Base-by-base conservation (phyloP, 2,329 filamentous ascomycete species). In the Capronia americana region DNA sequence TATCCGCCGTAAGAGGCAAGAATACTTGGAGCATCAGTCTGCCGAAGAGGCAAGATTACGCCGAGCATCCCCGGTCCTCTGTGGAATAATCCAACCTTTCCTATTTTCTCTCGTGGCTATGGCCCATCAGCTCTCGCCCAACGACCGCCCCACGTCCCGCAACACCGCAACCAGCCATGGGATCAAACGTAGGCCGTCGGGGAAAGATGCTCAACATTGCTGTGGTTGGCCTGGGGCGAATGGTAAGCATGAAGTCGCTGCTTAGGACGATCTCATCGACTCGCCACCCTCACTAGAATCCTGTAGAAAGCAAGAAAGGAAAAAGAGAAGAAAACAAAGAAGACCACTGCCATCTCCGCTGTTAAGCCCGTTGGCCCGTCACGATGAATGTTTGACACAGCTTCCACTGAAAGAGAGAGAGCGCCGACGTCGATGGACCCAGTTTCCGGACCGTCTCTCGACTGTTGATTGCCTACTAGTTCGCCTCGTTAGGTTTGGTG, bases 201-300 rank as follows among this genome's bases (percentile, higher is more conserved):
- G 24, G 24, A 14, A 60, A 60, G 56, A 79, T 74, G 71, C 74
- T 83, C 65, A 79, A 81, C 65, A 74, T 84, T 65, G 83, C 78
- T 57, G 80, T 81, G 51, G 81, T 80, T 48, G 82, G 83, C 58
- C 79, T 84, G 34, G 82, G 83, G 61, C 81, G 82, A 61, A 84
- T 85, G 80, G 83, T 64, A 17, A 44, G 62, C 44, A 1, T 10
- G 23, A 14, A 50, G n/a, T 8, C n/a, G 11, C 12, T 17, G 24
- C 26, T 38, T 78, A 0, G 55, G 63, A 11, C 79, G 81, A n/a
- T 82, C 84, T 74, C 82, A 81, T n/a, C 5, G 17, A 14, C 34
- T 6, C 34, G 14, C 34, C 34, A 38, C 34, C 14, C 12, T 38
- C 34, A 70, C 79, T 20, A 83, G n/a, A n/a, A n/a, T n/a, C n/a